Base-by-base conservation (phyloP, 78 protist species). In the Chrysochromulina tobinii region DNA sequence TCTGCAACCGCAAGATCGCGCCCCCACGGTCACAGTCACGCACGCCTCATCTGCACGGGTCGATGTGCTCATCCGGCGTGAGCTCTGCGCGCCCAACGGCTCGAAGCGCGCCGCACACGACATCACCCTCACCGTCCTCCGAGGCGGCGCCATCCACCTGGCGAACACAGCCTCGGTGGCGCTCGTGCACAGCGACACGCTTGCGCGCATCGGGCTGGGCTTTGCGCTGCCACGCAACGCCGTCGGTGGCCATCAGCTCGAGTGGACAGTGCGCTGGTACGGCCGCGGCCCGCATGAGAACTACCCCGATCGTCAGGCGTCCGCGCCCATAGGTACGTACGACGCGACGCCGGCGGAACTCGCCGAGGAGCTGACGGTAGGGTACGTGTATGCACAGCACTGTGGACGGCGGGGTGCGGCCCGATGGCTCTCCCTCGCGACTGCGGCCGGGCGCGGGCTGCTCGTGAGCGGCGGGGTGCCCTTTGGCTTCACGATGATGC, bases 241-340 rank as follows among this genome's bases (percentile, higher is more conserved):
- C 27, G 69, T 21, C 25, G 6, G 9, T 58, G 61, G 12, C 12
- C n/a, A 66, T 8, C 72, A 18, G 87, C 48, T 54, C n/a, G 61
- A 3, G 64, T 2, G 38, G 38, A 38, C 23, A 5, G 69, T 58
- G 88, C 50, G 57, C 53, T 84, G 88, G 88, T 25, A 12, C 21
- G 88, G 88, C 51, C 12, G n/a, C 14, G 90, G 90, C 21, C 90
- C 90, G 90, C 90, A 87, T 58, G 90, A 87, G 59, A 87, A 64
- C 90, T 87, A 87, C 77, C 58, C n/a, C 64, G 90, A 87, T 79
- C 72, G 90, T 7, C 0, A 6, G 38, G 23, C 55, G 17, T 21
- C 66, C 81, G 90, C 81, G 59, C 77, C 18, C 38, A 0, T 87
- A 59, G 72, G 81, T 38, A 4, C 38, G 50, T 38, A 87, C 77